Evolutionary conservation across 73 alveolate species (phyloP).

Genomic region (Tetrahymena malaccensis): DNA sequence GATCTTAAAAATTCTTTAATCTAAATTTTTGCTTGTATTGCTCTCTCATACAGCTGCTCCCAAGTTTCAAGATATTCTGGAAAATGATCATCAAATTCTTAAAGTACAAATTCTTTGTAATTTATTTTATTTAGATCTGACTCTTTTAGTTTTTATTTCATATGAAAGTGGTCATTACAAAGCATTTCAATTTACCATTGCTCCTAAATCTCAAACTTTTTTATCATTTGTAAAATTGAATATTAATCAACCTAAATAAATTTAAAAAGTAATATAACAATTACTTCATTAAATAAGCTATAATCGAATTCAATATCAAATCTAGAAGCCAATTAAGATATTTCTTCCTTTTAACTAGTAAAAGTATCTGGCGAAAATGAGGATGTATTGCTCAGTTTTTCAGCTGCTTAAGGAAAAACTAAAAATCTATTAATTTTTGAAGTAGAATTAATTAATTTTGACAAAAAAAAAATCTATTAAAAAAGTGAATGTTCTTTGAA

Average conservation of each 20-base stretch:
- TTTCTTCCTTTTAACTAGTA: neutral
- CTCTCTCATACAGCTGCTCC: neutral
- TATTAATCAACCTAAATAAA: neutral
- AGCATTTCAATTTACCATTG: neutral
- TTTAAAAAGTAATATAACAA: neutral
- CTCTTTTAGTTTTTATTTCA: neutral
- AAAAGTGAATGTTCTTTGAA: neutral
- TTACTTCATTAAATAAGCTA: neutral
- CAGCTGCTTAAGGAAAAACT: neutral
- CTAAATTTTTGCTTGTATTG: neutral
- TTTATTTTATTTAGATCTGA: neutral
- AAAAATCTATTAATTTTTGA: neutral
- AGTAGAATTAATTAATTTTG: neutral
- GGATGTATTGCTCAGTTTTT: neutral
- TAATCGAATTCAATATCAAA: neutral
- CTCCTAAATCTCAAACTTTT: neutral
- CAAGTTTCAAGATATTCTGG: neutral
- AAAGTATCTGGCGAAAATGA: neutral
- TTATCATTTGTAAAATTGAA: neutral
- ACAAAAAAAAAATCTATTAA: neutral
- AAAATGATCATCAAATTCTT: neutral
- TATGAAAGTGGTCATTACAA: neutral
- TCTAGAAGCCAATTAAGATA: neutral
- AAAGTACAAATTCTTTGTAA: neutral
- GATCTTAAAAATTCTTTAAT: neutral